A percentile compares a stretch with the other conserved stretches of the same genome.
phyloP scores from a whole-genome alignment of 768 basidiomycete genomes.

The Termitomyces sp. region DNA sequence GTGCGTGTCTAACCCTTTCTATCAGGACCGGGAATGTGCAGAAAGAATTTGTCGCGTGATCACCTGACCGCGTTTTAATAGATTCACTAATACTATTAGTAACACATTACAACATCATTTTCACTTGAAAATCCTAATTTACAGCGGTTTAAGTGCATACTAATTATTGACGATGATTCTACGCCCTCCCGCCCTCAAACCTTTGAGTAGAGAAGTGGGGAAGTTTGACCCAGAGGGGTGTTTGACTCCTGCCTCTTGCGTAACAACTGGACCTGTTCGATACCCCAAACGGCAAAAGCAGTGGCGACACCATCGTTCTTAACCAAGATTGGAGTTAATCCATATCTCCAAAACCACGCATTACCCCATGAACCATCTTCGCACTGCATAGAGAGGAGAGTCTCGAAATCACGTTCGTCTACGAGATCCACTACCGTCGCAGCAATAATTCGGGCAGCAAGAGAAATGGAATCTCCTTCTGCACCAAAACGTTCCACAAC shows the following conservation, averaged over 20 bases:
- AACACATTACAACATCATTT: no score
- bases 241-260: no score
- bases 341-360: not conserved
- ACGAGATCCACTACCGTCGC: not conserved
- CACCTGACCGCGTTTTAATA: not conserved
- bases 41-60: not conserved
- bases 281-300: not conserved
- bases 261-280: not conserved
- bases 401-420: not conserved
- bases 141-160: no score
- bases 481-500: not conserved
- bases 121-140: no score
- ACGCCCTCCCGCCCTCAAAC: not conserved
- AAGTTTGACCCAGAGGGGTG: not conserved
- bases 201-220: not conserved
- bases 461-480: not conserved
- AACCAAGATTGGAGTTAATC: not conserved
- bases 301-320: not conserved
- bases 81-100: no score
- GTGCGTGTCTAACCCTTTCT: no score
- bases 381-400: not conserved
- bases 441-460: not conserved
- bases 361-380: slow-evolving; percentile 1
- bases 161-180: not conserved
- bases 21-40: no score